phyloP scores from a whole-genome alignment of 1,284 basidiomycete genomes.

The Rhodotorula sp. region DNA sequence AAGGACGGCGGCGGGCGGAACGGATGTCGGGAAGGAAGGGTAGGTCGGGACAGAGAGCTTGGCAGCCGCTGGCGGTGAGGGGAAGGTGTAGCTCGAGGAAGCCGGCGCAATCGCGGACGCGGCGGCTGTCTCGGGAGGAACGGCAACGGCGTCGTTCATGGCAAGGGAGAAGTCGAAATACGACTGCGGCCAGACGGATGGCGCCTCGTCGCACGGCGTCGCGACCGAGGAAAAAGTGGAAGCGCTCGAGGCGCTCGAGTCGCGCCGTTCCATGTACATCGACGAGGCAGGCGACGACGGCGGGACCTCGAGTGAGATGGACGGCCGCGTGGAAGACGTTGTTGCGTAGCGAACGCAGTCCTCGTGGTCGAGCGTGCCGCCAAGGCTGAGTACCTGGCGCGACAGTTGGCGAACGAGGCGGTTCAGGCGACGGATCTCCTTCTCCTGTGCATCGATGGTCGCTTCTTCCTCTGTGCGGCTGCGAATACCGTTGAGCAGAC shows the following conservation, averaged over 20 bases:
- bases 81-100: too few relatives aligned
- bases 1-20: too few relatives aligned
- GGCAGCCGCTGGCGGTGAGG: too few relatives aligned
- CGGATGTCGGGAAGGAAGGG: too few relatives aligned
- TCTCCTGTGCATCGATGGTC: background rate
- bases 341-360: background rate
- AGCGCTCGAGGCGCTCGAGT: background rate
- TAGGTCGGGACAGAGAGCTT: too few relatives aligned
- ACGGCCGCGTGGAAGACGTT: background rate
- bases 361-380: background rate
- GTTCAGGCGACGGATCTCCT: background rate
- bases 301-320: background rate
- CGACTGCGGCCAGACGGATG: too few relatives aligned
- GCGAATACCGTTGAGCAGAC: background rate
- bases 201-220: background rate
- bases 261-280: background rate
- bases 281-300: background rate
- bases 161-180: too few relatives aligned
- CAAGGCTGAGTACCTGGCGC: background rate
- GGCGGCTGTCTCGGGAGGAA: too few relatives aligned
- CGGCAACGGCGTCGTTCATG: too few relatives aligned
- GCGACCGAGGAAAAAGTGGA: background rate
- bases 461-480: background rate
- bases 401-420: background rate
- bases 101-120: too few relatives aligned